phyloP scores from a whole-genome alignment of 2,329 filamentous ascomycete species.

The Stemphylium beticola region DNA sequence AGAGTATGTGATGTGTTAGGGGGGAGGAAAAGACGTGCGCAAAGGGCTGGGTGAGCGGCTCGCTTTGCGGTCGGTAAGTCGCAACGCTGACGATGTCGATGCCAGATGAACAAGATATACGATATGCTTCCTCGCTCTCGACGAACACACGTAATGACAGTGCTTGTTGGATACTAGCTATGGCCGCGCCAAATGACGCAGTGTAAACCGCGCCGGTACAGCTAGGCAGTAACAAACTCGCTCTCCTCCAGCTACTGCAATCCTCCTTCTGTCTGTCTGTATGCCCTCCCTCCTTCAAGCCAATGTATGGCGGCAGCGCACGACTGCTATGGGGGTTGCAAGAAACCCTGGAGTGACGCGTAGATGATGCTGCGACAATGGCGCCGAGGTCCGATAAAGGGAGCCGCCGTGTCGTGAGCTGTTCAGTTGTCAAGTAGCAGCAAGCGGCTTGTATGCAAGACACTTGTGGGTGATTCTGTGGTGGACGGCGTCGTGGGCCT shows the following conservation, averaged over 20 bases:
- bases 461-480: neutral
- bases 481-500: slow-evolving; percentile 6
- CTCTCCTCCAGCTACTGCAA: slow-evolving; percentile 42
- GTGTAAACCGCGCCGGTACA: slow-evolving; percentile 40
- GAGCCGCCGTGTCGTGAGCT: slow-evolving; percentile 1
- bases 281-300: slow-evolving; percentile 41
- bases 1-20: slow-evolving; percentile 14
- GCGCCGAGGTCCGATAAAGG: neutral
- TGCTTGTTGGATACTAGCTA: slow-evolving; percentile 59
- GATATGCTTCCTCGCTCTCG: slow-evolving; percentile 50
- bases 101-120: slow-evolving; percentile 45
- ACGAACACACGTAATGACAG: slow-evolving; percentile 49
- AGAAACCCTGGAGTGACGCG: slow-evolving; percentile 2
- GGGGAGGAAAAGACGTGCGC: slow-evolving; percentile 22
- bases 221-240: slow-evolving; percentile 43
- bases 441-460: neutral
- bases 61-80: slow-evolving; percentile 32
- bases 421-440: neutral
- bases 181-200: slow-evolving; percentile 43
- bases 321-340: slow-evolving; percentile 18
- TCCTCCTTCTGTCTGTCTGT: slow-evolving; percentile 33
- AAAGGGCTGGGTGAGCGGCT: slow-evolving; percentile 27
- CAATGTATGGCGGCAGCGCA: slow-evolving; percentile 27
- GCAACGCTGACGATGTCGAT: slow-evolving; percentile 36
- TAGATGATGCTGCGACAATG: neutral